phyloP scores from a whole-genome alignment of 805 yeast genomes.

The Wickerhamomyces chambardii region DNA sequence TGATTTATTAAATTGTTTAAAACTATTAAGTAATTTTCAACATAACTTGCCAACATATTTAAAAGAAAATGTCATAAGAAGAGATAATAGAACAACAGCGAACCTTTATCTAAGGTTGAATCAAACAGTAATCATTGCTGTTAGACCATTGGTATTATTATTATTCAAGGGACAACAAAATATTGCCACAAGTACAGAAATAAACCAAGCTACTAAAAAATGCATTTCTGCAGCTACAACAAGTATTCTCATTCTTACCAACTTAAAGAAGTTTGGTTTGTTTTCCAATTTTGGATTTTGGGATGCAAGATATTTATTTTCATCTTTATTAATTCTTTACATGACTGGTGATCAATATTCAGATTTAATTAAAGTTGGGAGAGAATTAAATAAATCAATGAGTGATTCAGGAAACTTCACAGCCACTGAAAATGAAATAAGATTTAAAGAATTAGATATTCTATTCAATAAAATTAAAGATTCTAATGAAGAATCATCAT shows the following conservation, averaged over 20 bases:
- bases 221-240: slow-evolving; percentile 23
- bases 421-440: slow-evolving; percentile 20
- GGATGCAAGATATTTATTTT: slow-evolving; percentile 29
- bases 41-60: slow-evolving; percentile 11
- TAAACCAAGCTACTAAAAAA: slow-evolving; percentile 18
- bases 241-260: slow-evolving; percentile 19
- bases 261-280: slow-evolving; percentile 18
- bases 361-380: slow-evolving; percentile 11
- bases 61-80: slow-evolving; percentile 9
- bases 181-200: slow-evolving; percentile 10
- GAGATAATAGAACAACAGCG: slow-evolving; percentile 17
- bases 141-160: slow-evolving; percentile 25
- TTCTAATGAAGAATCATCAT: not conserved
- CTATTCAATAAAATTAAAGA: slow-evolving; percentile 9
- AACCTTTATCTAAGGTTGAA: slow-evolving; percentile 25
- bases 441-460: slow-evolving; percentile 16
- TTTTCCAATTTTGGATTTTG: slow-evolving; percentile 29
- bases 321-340: slow-evolving; percentile 22
- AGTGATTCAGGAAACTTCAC: slow-evolving; percentile 21
- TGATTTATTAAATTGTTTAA: slow-evolving; percentile 13
- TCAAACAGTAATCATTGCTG: slow-evolving; percentile 25
- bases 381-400: slow-evolving; percentile 17
- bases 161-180: slow-evolving; percentile 21
- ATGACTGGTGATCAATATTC: slow-evolving; percentile 17
- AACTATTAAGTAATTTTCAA: slow-evolving; percentile 16